phyloP scores from a whole-genome alignment of 139 green algal genomes.

The Picochlorum costavermella region DNA sequence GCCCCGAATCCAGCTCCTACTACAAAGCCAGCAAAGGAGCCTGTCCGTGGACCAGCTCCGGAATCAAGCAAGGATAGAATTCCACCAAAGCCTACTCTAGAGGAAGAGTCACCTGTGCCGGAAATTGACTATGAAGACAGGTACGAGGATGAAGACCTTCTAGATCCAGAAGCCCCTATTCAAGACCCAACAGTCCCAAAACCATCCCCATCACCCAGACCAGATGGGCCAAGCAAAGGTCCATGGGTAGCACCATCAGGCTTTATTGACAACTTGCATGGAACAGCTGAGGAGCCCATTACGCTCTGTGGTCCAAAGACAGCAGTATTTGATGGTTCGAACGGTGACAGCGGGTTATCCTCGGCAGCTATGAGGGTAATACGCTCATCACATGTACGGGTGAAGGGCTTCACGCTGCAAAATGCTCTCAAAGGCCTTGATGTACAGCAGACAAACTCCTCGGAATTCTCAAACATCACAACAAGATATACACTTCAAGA shows the following conservation, averaged over 20 bases:
- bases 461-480: constrained; percentile 1
- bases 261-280: constrained; percentile 1
- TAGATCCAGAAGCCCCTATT: too few relatives aligned
- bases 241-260: constrained; percentile 5
- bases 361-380: constrained; percentile 2
- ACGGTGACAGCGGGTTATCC: background rate
- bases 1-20: too few relatives aligned
- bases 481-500: constrained; percentile 8
- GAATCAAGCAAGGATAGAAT: background rate
- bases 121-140: background rate
- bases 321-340: constrained; percentile 6
- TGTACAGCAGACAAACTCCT: constrained; percentile 8
- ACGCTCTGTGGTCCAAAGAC: constrained; percentile 6
- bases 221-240: background rate
- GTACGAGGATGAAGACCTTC: background rate
- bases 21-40: too few relatives aligned
- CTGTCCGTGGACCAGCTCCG: background rate
- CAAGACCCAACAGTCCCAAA: too few relatives aligned
- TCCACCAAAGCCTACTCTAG: background rate
- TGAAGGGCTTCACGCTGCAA: constrained; percentile 6
- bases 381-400: background rate
- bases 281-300: background rate
- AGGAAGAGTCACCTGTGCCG: background rate
- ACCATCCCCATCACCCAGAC: background rate
- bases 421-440: constrained; percentile 14